These are phyloP conservation scores for Spinellus fusiger DNA, from an alignment of 192 early-diverging fungal species.

Conservation along the genomic window DNA sequence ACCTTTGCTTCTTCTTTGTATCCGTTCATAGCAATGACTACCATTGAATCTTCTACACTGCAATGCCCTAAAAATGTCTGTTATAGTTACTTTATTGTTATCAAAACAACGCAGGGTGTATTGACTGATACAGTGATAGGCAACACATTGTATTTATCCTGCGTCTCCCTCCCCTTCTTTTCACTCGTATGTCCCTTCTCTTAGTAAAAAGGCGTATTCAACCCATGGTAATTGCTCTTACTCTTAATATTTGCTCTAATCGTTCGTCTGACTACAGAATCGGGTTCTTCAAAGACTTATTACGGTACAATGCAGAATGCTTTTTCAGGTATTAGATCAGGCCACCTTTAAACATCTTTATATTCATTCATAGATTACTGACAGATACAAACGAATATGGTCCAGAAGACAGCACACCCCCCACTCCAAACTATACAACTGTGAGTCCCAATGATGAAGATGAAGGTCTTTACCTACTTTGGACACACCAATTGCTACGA, in stretches of 20 bases:
- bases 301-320: neutral
- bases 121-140: no score
- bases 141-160: no score
- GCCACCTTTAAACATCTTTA: neutral
- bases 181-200: no score
- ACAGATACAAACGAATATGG: no score
- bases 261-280: neutral
- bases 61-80: neutral
- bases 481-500: conserved; percentile 18
- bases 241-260: neutral
- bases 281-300: neutral
- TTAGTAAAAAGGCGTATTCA: no score
- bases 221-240: no score
- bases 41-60: neutral
- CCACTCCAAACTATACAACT: conserved; percentile 15
- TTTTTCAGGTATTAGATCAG: neutral
- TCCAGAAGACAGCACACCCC: conserved; percentile 8
- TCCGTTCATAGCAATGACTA: neutral
- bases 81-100: no score
- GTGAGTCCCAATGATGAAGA: conserved; percentile 25
- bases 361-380: neutral
- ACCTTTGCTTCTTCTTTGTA: conserved; percentile 4
- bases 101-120: no score
- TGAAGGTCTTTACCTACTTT: conserved; percentile 19
- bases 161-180: no score